A percentile compares a stretch with the other conserved stretches of the same genome.
These are phyloP conservation scores for Amanita jacksonii DNA, from an alignment of 768 basidiomycete genomes.

Conservation along the genomic window DNA sequence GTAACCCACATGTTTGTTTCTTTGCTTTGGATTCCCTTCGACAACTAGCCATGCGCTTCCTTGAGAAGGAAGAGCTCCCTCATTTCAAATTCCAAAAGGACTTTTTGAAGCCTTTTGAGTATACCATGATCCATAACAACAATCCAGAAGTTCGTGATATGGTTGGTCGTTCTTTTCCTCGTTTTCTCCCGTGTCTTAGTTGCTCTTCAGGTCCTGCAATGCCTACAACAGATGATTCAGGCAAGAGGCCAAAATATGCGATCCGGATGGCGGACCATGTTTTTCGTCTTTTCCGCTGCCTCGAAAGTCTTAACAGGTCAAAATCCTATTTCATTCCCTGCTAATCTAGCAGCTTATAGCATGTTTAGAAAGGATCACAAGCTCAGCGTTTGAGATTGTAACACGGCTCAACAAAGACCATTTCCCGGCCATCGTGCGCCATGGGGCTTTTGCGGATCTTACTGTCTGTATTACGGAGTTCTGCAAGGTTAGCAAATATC, in stretches of 20 bases:
- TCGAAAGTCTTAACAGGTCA: slow-evolving; percentile 84
- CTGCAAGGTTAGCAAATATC: slow-evolving; percentile 98
- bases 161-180: slow-evolving; percentile 34
- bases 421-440: slow-evolving; percentile 81
- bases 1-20: slow-evolving; percentile 91
- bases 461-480: slow-evolving; percentile 98
- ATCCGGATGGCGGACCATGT: slow-evolving; percentile 99
- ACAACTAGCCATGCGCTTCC: slow-evolving; percentile 95
- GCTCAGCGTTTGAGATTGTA: slow-evolving; percentile 93
- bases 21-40: slow-evolving; percentile 95
- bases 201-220: slow-evolving; percentile 74
- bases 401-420: slow-evolving; percentile 85
- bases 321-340: slow-evolving; percentile 11
- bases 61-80: slow-evolving; percentile 96
- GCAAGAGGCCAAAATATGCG: slow-evolving; percentile 90
- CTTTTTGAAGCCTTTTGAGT: slow-evolving; percentile 95
- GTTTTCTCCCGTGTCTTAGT: slow-evolving; percentile 1
- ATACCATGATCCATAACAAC: slow-evolving; percentile 94
- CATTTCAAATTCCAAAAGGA: slow-evolving; percentile 99
- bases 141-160: slow-evolving; percentile 96
- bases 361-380: slow-evolving; percentile 73
- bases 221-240: slow-evolving; percentile 98
- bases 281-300: slow-evolving; percentile 94
- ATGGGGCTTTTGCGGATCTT: slow-evolving; percentile 93
- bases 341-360: neutral